phyloP scores from a whole-genome alignment of 2,329 filamentous ascomycete genomes.

The Scopulariopsis brevicaulis region DNA sequence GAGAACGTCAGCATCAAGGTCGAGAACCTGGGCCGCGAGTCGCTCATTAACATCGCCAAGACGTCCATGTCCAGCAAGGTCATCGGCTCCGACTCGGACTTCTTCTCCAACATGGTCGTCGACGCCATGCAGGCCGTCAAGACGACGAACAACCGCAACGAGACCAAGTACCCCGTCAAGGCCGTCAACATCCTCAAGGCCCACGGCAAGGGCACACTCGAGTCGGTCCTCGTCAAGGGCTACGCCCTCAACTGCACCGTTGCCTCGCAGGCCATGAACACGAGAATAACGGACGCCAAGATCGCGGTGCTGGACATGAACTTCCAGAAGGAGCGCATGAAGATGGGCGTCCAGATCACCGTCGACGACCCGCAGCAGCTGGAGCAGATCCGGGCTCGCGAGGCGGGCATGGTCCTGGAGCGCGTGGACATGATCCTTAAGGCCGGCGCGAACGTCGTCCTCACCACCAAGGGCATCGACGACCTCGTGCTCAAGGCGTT shows the following conservation, averaged over 20 bases:
- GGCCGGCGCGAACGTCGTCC: constrained; percentile 86
- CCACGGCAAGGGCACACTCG: constrained; percentile 82
- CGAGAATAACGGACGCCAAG: constrained; percentile 83
- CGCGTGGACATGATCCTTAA: constrained; percentile 96
- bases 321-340: constrained; percentile 97
- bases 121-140: constrained; percentile 95
- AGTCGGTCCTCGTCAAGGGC: constrained; percentile 86
- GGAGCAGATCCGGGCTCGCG: constrained; percentile 90
- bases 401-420: constrained; percentile 87
- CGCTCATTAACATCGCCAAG: constrained; percentile 88
- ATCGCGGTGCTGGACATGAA: constrained; percentile 98
- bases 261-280: constrained; percentile 95
- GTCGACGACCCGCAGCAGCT: constrained; percentile 95
- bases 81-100: constrained; percentile 89
- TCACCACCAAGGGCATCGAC: constrained; percentile 98
- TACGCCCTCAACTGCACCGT: constrained; percentile 99
- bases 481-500: constrained; percentile 92
- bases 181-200: constrained; percentile 98
- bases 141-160: constrained; percentile 78
- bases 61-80: constrained; percentile 99
- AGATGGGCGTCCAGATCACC: constrained; percentile 95
- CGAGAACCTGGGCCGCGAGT: constrained; percentile 80
- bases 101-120: constrained; percentile 95
- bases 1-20: constrained; percentile 97
- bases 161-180: constrained; percentile 96